Conservation (phyloP, 1,284 basidiomycete species). For the Apiotrichum brassicae region DNA sequence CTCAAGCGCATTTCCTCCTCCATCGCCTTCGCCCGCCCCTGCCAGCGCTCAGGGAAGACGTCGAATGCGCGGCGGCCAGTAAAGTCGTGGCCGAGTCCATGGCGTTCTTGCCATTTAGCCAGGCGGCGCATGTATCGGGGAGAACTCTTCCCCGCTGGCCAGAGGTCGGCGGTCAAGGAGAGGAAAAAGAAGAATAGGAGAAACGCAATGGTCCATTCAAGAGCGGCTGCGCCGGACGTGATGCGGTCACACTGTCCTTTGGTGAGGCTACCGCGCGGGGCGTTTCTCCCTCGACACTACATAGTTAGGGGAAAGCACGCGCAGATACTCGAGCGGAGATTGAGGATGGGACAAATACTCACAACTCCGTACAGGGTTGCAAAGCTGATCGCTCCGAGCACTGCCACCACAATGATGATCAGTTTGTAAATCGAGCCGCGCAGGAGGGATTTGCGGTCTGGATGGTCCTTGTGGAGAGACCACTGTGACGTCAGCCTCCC, state of each 20-base stretch:
- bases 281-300: slow-evolving; percentile 31
- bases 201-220: slow-evolving; percentile 49
- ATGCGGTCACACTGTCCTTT: slow-evolving; percentile 44
- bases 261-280: slow-evolving; percentile 14
- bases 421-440: slow-evolving; percentile 50
- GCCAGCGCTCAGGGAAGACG: neutral
- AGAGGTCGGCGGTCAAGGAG: slow-evolving; percentile 37
- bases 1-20: neutral
- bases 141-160: slow-evolving; percentile 44
- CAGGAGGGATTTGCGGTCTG: slow-evolving; percentile 45
- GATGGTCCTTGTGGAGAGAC: slow-evolving; percentile 47
- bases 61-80: neutral
- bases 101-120: slow-evolving; percentile 12
- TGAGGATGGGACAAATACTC: slow-evolving; percentile 13
- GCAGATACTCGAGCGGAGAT: too few relatives aligned
- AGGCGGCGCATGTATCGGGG: slow-evolving; percentile 45
- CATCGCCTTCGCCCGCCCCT: neutral
- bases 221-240: slow-evolving; percentile 47
- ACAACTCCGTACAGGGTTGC: slow-evolving; percentile 45
- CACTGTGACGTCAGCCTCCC: slow-evolving; percentile 22
- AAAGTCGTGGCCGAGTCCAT: neutral
- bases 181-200: slow-evolving; percentile 46
- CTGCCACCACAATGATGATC: slow-evolving; percentile 45
- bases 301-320: neutral
- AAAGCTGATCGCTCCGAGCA: slow-evolving; percentile 49